Evolutionary conservation across 2,329 filamentous ascomycete species (phyloP).

Genomic region (Cucurbitaria berberidis): DNA sequence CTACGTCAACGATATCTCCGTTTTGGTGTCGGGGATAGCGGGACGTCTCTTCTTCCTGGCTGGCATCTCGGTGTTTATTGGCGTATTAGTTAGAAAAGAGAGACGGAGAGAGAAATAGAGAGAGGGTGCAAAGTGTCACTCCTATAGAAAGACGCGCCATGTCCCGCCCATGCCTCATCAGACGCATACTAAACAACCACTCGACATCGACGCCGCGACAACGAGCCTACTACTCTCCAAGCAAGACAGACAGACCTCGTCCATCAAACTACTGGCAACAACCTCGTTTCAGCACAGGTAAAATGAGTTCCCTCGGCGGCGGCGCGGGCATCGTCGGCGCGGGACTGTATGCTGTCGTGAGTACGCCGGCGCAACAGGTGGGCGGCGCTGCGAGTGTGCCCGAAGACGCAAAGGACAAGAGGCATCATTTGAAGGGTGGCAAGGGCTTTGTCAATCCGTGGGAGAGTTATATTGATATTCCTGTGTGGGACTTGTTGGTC

Average conservation of each 20-base stretch:
- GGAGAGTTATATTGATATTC: conserved; percentile 57
- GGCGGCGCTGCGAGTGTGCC: too few species aligned
- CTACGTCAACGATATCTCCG: conserved; percentile 29
- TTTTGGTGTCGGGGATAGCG: too few species aligned
- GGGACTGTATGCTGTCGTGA: conserved; percentile 51
- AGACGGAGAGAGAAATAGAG: conserved; percentile 9
- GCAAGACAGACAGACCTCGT: neutral
- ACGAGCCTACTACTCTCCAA: neutral
- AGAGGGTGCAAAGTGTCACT: too few species aligned
- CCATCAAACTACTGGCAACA: conserved; percentile 29
- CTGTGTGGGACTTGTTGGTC: conserved; percentile 40
- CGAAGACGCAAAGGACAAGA: conserved; percentile 53
- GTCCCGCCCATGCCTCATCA: too few species aligned
- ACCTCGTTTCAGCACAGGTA: conserved; percentile 30
- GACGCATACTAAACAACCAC: neutral
- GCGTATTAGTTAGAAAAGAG: neutral
- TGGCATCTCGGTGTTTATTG: neutral
- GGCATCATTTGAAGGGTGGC: conserved; percentile 60
- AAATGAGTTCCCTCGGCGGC: conserved; percentile 41
- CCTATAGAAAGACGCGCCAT: too few species aligned
- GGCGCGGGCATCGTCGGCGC: conserved; percentile 32
- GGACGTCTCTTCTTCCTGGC: conserved; percentile 3
- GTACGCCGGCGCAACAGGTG: conserved; percentile 47
- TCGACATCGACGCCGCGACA: neutral
- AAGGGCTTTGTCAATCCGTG: conserved; percentile 65